These are phyloP conservation scores for Dendrocalamus latiflorus DNA, from an alignment of 202 grass and related monocot species.

Conservation along the genomic window DNA sequence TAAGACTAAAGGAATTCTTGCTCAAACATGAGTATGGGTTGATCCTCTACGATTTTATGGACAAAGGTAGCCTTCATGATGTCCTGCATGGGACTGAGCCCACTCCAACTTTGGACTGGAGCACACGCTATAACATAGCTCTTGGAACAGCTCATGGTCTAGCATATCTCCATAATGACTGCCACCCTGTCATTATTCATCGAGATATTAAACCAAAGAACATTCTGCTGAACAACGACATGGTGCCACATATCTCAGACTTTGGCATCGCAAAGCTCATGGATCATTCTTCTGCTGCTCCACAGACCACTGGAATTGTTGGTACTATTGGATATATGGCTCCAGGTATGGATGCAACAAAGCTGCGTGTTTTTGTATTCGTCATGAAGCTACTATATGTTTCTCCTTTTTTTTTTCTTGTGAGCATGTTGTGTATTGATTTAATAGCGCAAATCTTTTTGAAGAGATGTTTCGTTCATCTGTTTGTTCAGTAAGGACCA, in stretches of 20 bases:
- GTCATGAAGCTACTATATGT: not conserved
- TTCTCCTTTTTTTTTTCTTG: too few relatives aligned
- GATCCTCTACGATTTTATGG: conserved; percentile 62
- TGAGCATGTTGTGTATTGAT: too few relatives aligned
- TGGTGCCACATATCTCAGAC: conserved; percentile 67
- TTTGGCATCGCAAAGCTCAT: conserved; percentile 68
- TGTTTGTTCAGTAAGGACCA: too few relatives aligned
- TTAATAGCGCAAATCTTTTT: too few relatives aligned
- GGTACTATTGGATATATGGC: conserved; percentile 63
- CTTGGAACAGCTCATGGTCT: conserved; percentile 49
- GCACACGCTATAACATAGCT: conserved; percentile 37
- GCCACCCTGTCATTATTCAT: conserved; percentile 50
- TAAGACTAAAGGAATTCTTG: conserved; percentile 64
- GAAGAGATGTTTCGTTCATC: too few relatives aligned
- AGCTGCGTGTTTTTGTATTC: not conserved
- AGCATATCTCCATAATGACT: conserved; percentile 59
- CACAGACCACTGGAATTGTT: conserved; percentile 40
- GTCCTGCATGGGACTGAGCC: conserved; percentile 46
- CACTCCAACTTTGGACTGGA: conserved; percentile 40
- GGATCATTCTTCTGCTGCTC: conserved; percentile 23
- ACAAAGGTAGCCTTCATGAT: conserved; percentile 57
- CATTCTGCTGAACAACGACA: conserved; percentile 53
- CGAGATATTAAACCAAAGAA: conserved; percentile 57
- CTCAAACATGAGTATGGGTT: conserved; percentile 48
- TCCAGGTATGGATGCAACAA: conserved; percentile 40